Conservation (phyloP, 2,329 filamentous ascomycete species). For the Ophiostoma quercus region DNA sequence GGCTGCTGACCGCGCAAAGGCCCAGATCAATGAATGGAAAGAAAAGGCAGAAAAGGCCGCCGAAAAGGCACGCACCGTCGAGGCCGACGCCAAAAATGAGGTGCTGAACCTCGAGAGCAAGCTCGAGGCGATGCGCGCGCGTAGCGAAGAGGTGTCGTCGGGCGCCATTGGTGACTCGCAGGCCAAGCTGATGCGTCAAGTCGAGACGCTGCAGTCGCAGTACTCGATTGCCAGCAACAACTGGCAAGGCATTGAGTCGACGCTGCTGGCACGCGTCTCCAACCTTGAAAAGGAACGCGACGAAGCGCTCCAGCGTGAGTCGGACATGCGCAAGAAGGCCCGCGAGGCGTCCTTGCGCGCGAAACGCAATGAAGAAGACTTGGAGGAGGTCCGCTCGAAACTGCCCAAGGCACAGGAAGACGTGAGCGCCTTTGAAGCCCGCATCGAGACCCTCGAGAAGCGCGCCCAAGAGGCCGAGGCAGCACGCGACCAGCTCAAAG, state of each 20-base stretch:
- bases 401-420: conserved; percentile 62
- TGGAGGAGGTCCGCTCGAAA: conserved; percentile 63
- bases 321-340: conserved; percentile 81
- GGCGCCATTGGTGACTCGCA: conserved; percentile 76
- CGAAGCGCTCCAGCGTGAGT: conserved; percentile 75
- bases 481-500: conserved; percentile 52
- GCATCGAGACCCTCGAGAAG: conserved; percentile 58
- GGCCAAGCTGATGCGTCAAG: conserved; percentile 83
- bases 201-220: conserved; percentile 92
- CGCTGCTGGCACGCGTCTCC: conserved; percentile 68
- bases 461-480: conserved; percentile 62
- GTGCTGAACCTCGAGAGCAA: conserved; percentile 75
- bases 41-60: conserved; percentile 68
- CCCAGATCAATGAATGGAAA: conserved; percentile 65
- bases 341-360: conserved; percentile 67
- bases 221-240: conserved; percentile 93
- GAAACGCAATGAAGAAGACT: conserved; percentile 71
- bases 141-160: conserved; percentile 84
- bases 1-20: conserved; percentile 58
- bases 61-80: conserved; percentile 61
- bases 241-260: conserved; percentile 93
- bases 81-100: conserved; percentile 78
- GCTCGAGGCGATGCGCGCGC: conserved; percentile 76
- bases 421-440: conserved; percentile 52
- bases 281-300: conserved; percentile 86